These are phyloP conservation scores for Jamesozyma rosinii DNA, from an alignment of 805 yeast genomes.

Conservation along the genomic window DNA sequence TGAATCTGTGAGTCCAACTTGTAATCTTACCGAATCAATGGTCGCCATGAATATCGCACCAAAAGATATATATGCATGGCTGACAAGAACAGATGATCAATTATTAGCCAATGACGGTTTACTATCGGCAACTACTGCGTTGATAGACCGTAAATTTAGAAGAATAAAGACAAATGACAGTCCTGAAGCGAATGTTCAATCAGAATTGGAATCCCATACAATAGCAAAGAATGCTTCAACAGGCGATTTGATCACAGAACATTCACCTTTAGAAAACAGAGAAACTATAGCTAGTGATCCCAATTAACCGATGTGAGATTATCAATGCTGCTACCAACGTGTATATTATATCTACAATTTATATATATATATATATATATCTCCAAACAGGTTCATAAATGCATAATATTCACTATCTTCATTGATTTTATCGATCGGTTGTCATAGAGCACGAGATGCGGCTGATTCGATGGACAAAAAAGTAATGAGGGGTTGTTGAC, in stretches of 20 bases:
- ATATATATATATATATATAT: no score
- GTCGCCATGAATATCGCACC: slow-evolving; percentile 8
- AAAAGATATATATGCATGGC: slow-evolving; percentile 6
- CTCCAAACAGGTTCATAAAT: no score
- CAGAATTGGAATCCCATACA: background rate
- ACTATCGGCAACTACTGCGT: slow-evolving; percentile 1
- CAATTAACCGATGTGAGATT: no score
- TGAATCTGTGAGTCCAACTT: slow-evolving; percentile 29
- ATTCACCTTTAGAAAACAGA: background rate
- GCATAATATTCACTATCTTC: no score
- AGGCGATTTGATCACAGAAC: background rate
- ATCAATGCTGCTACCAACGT: no score
- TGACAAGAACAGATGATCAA: slow-evolving; percentile 5
- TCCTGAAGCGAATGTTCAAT: no score
- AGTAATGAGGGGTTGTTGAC: no score
- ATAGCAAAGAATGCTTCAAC: background rate
- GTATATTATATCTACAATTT: no score
- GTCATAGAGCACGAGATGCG: no score
- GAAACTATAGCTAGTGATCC: background rate
- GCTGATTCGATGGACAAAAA: no score
- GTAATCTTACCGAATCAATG: slow-evolving; percentile 4
- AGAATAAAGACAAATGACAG: slow-evolving; percentile 35
- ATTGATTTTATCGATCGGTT: no score
- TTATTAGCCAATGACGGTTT: slow-evolving; percentile 1
- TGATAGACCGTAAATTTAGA: slow-evolving; percentile 51